Base-by-base conservation (phyloP, 306 rosid genomes). In the Abrus precatorius region DNA sequence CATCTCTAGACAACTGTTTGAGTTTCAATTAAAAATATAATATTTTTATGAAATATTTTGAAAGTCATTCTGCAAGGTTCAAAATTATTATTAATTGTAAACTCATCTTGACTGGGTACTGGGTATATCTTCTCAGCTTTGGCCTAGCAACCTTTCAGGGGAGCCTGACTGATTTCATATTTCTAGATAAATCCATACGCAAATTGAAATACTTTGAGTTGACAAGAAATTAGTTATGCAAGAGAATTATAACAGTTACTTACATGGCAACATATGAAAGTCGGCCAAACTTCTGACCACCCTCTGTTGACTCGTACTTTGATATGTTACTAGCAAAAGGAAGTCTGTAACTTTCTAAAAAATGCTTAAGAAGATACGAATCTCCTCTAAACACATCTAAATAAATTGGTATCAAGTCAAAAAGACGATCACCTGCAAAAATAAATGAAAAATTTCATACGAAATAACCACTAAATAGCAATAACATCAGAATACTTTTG, bases 311-410 rank as follows among this genome's bases (percentile, higher is more conserved):
- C 63, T 87, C 90, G 43, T 29, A 48, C 67, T 79, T 79, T 49
- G 86, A 82, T 72, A 64, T 60, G 48, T 67, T 80, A 85, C 75
- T 77, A 30, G 83, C 84, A 41, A 90, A 84, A 61, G 97, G 98
- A 80, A 95, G 97, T 84, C 87, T 95, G 84, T 95, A 95, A 78
- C 97, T 93, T 85, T 88, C 92, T 77, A 93, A 75, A 81, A 93
- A 87, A 20, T 43, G 82, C 87, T 84, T 80, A 8, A 95, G 89
- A 82, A 93, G 97, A 68, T 6, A 0, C 2, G 84, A 50, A 83
- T 95, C 92, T 38, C 99, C 97, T 93, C 98, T 93, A 83, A 91
- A 93, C 76, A 95, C 80, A 83, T 95, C 99, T 79, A 95, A 82
- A 85, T 93, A 81, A 80, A 92, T 80, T 9, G 99, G 99, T 89